Percentiles rank a stretch among this genome's conserved stretches.
Evolutionary conservation across 306 rosid species (phyloP).

Genomic region (Cucurbita pepo): DNA sequence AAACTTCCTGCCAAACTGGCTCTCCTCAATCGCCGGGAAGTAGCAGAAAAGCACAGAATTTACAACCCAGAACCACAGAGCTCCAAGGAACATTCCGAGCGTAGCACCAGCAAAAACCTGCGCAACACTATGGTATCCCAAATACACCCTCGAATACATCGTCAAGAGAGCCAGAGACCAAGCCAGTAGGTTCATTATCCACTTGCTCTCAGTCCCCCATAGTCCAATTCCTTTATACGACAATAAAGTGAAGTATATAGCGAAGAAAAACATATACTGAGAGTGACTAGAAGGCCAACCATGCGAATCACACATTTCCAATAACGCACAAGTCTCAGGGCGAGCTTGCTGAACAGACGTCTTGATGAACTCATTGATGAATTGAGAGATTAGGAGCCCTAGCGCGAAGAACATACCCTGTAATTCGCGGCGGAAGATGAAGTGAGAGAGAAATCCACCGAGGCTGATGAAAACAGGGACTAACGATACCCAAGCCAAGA

Average conservation of each 20-base stretch:
- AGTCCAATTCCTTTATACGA: slow-evolving; percentile 22
- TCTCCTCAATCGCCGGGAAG: slow-evolving; percentile 65
- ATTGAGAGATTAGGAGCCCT: slow-evolving; percentile 56
- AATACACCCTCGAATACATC: slow-evolving; percentile 62
- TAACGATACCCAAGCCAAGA: slow-evolving; percentile 76
- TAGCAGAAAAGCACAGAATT: slow-evolving; percentile 20
- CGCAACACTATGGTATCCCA: slow-evolving; percentile 67
- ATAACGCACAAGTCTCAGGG: slow-evolving; percentile 56
- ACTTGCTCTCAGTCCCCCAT: slow-evolving; percentile 20
- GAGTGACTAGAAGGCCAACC: slow-evolving; percentile 98
- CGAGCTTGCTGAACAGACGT: slow-evolving; percentile 64
- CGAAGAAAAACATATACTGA: slow-evolving; percentile 87
- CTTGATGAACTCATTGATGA: slow-evolving; percentile 64
- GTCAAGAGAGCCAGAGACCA: slow-evolving; percentile 60
- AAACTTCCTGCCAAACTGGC: slow-evolving; percentile 47
- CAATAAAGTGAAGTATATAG: slow-evolving; percentile 42
- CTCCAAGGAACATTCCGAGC: slow-evolving; percentile 56
- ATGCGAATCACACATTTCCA: slow-evolving; percentile 82
- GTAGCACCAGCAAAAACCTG: slow-evolving; percentile 87
- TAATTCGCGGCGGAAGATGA: slow-evolving; percentile 88
- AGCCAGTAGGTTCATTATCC: slow-evolving; percentile 11
- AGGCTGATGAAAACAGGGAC: slow-evolving; percentile 75
- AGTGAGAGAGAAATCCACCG: slow-evolving; percentile 75
- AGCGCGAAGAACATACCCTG: slow-evolving; percentile 69
- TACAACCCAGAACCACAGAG: slow-evolving; percentile 70